phyloP scores from a whole-genome alignment of 768 basidiomycete species.

The Xanthoconium purpureum region DNA sequence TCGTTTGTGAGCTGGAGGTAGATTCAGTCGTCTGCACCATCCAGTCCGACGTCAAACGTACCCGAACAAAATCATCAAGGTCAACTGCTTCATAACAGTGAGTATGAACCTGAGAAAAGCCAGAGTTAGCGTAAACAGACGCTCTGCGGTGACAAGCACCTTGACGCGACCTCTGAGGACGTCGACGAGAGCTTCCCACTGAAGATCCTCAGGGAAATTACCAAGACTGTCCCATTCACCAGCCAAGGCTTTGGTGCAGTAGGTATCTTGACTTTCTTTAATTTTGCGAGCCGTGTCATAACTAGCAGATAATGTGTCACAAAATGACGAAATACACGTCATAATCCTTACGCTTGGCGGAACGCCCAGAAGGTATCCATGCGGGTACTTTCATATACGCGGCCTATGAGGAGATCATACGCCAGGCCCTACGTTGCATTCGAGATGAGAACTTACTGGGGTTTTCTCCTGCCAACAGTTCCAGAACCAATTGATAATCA shows the following conservation, averaged over 20 bases:
- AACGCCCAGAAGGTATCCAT: constrained; percentile 53
- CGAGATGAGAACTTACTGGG: constrained; percentile 32
- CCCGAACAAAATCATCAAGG: constrained; percentile 64
- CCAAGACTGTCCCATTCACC: constrained; percentile 40
- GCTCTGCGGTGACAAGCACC: constrained; percentile 22
- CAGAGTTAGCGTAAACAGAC: not conserved
- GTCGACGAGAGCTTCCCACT: constrained; percentile 79
- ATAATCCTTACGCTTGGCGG: constrained; percentile 42
- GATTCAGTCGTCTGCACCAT: constrained; percentile 2
- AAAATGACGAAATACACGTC: not conserved
- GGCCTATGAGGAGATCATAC: constrained; percentile 11
- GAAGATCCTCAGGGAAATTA: constrained; percentile 64
- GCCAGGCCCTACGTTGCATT: not conserved
- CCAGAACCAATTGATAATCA: not conserved
- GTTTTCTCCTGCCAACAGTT: constrained; percentile 41
- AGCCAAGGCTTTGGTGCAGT: constrained; percentile 43
- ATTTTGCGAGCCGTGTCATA: constrained; percentile 55
- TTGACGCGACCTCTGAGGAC: constrained; percentile 86
- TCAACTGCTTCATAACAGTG: constrained; percentile 62
- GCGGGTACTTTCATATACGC: constrained; percentile 35
- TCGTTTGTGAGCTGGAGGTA: constrained; percentile 75
- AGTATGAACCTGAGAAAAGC: constrained; percentile 26
- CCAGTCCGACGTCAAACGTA: constrained; percentile 32
- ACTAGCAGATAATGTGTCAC: constrained; percentile 18
- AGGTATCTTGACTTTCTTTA: constrained; percentile 53